Base-by-base conservation (phyloP, 2,329 filamentous ascomycete genomes). In the Fusarium penzigii region DNA sequence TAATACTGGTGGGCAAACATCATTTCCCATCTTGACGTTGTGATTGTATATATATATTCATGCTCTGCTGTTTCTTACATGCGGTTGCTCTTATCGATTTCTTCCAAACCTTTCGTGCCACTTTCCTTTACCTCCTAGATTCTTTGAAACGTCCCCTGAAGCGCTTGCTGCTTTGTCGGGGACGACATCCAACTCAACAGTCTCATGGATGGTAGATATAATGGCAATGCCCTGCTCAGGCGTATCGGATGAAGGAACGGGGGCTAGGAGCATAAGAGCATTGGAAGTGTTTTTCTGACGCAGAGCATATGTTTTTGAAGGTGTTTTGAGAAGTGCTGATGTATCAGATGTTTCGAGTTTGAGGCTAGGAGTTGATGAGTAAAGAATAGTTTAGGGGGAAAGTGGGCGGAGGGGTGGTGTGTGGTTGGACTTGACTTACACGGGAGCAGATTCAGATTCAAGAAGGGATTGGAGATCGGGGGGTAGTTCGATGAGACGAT, bases 241-340 rank as follows among this genome's bases (percentile, higher is more conserved):
- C 14, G 52, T 49, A 25, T 51, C 55, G 3, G 44, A 42, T 12
- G 46, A 51, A 12, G 12, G 52, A 16, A 43, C 53, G 39, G 6
- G 76, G 70, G 71, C 66, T 32, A 87, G 72, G 3, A 87, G 67
- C 61, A 86, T 80, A 43, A 87, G 74, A n/a, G 81, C 79, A 64
- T 87, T 87, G 42, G 84, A 87, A 0, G 84, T 86, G 66, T 86
- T 87, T 66, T 87, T 87, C 63, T 87, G 84, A 29, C 81, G 81
- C 43, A 87, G 75, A 6, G 76, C 76, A 70, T 85, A 87, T 14
- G 77, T 79, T 59, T 77, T 79, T 48, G 72, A 68, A 4, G 75
- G 76, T 1, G 78, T 76, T 59, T 72, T 78, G 48, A 87, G 75
- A 40, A 85, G 65, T 25, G 83, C 82, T 3, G 69, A 66, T 2